Percentiles rank a stretch among this genome's conserved stretches.
Evolutionary conservation across 257 asterid species (phyloP).

Genomic region (Schizonepeta tenuifolia): DNA sequence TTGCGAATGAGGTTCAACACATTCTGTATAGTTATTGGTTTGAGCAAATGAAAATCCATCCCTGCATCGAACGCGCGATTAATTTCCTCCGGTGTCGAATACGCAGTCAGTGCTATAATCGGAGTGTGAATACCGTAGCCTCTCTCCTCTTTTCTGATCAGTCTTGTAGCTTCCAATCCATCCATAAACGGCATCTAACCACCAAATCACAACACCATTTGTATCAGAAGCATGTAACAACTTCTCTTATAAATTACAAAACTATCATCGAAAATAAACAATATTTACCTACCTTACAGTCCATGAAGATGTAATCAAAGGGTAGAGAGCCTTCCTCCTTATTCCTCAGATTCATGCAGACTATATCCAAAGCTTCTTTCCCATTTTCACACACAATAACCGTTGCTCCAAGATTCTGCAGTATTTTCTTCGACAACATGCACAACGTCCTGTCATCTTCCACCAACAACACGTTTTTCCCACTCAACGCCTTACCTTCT

Average conservation of each 20-base stretch:
- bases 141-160: not conserved
- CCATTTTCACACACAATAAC: not conserved
- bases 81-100: conserved; percentile 20
- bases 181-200: not conserved
- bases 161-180: not conserved
- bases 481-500: not conserved
- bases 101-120: not conserved
- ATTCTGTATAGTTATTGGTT: conserved; percentile 7
- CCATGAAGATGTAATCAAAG: conserved; percentile 13
- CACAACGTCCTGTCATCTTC: not conserved
- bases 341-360: not conserved
- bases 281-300: not conserved
- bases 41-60: conserved; percentile 37
- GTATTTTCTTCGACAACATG: not conserved
- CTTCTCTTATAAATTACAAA: too few species aligned
- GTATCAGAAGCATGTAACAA: too few species aligned
- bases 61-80: conserved; percentile 25
- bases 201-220: not conserved
- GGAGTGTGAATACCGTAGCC: not conserved
- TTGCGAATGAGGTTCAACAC: not conserved
- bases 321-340: not conserved
- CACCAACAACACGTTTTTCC: not conserved
- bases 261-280: not conserved
- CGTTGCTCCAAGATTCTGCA: not conserved
- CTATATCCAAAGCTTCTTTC: conserved; percentile 1